Conservation (phyloP, 1,284 basidiomycete genomes). For the Austroboletus olivaceoglutinosus region DNA sequence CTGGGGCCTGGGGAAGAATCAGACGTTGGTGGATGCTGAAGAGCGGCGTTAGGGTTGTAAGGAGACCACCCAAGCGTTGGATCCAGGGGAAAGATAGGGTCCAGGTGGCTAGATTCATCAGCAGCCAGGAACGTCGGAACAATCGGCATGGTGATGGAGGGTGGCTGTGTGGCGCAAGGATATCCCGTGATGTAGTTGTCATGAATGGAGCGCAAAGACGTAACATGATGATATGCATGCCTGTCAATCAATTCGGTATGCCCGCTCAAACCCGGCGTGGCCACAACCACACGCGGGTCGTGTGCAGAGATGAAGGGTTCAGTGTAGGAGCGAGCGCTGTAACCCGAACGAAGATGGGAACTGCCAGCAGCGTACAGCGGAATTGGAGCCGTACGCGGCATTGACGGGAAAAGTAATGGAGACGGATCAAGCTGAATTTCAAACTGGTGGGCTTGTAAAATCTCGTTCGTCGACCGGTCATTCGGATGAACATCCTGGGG, state of each 20-base stretch:
- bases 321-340: neutral
- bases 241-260: slow-evolving; percentile 3
- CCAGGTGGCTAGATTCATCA: neutral
- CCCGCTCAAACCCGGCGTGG: slow-evolving; percentile 4
- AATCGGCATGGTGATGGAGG: slow-evolving; percentile 5
- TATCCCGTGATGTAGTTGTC: neutral
- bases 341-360: neutral
- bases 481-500: neutral
- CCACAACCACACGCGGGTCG: neutral
- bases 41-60: neutral
- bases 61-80: neutral
- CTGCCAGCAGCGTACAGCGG: neutral
- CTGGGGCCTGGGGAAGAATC: neutral
- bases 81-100: neutral
- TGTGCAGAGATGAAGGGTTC: slow-evolving; percentile 1
- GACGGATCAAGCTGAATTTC: neutral
- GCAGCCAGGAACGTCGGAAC: neutral
- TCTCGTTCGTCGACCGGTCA: neutral
- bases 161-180: neutral
- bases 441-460: neutral
- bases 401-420: neutral
- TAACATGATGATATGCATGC: neutral
- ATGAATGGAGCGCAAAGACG: neutral
- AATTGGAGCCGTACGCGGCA: neutral
- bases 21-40: neutral